Conservation (phyloP, 2,329 filamentous ascomycete species). For the Tolypocladium tundrense region DNA sequence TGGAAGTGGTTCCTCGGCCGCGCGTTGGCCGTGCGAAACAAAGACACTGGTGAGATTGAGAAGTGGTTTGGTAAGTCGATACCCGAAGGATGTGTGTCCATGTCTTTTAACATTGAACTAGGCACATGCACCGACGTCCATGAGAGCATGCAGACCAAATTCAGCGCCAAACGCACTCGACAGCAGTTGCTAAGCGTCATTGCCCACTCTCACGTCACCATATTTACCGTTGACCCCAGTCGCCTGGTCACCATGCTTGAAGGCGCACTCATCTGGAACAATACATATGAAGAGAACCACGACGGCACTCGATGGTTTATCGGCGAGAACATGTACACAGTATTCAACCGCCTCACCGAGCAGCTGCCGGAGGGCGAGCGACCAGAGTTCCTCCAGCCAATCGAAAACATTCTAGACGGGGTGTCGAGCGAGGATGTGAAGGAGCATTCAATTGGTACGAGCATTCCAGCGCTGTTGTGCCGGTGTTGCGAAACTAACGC, state of each 20-base stretch:
- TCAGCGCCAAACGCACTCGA: constrained; percentile 54
- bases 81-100: neutral
- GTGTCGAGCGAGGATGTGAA: constrained; percentile 48
- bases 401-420: constrained; percentile 56
- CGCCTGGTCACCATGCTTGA: constrained; percentile 58
- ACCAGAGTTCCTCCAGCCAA: constrained; percentile 42
- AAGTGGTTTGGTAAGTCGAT: constrained; percentile 59
- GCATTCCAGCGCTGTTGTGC: neutral
- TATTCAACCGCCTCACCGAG: constrained; percentile 44
- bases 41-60: constrained; percentile 55
- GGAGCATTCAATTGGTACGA: constrained; percentile 48
- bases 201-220: constrained; percentile 62
- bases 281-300: constrained; percentile 25
- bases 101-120: constrained; percentile 6
- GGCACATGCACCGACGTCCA: constrained; percentile 70
- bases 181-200: constrained; percentile 65
- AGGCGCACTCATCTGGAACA: constrained; percentile 51
- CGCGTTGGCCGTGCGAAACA: constrained; percentile 57
- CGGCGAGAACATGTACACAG: constrained; percentile 53
- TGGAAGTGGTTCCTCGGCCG: constrained; percentile 74
- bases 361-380: constrained; percentile 31
- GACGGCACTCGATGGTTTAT: constrained; percentile 39
- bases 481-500: neutral
- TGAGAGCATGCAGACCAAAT: constrained; percentile 58
- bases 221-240: constrained; percentile 60